These are phyloP conservation scores for Blastobotrys ciferrii DNA, from an alignment of 1,139 yeast genomes.

Conservation along the genomic window DNA sequence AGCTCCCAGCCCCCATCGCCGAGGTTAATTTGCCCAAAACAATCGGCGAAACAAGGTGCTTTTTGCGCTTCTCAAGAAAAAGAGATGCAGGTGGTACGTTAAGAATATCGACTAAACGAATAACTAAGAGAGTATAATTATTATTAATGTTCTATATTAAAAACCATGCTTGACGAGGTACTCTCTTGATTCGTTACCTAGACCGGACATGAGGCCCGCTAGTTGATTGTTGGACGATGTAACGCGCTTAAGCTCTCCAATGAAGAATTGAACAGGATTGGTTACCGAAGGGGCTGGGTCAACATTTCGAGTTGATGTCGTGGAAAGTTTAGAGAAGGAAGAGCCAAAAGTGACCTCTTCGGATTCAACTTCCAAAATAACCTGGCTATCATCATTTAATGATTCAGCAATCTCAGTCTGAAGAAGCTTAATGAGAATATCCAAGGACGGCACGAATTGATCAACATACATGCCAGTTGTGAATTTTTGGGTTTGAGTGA, in stretches of 20 bases:
- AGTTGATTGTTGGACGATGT: slow-evolving; percentile 28
- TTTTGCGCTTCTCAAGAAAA: no score
- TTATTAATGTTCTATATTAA: slow-evolving; percentile 6
- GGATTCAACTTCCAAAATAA: slow-evolving; percentile 44
- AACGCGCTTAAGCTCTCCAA: slow-evolving; percentile 37
- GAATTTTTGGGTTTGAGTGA: slow-evolving; percentile 42
- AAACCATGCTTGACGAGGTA: slow-evolving; percentile 37
- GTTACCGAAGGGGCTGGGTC: slow-evolving; percentile 65
- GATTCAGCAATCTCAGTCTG: slow-evolving; percentile 36
- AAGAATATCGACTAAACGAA: no score
- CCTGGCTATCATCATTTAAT: slow-evolving; percentile 20
- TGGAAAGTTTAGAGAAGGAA: slow-evolving; percentile 67
- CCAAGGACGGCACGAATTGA: slow-evolving; percentile 51
- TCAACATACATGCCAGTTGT: slow-evolving; percentile 43
- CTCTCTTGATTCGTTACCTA: slow-evolving; percentile 41
- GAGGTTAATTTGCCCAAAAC: no score
- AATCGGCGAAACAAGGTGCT: no score
- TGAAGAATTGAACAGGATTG: slow-evolving; percentile 41
- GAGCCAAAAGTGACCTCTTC: slow-evolving; percentile 82
- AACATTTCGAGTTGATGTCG: slow-evolving; percentile 56
- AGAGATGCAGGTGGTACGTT: no score
- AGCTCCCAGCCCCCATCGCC: no score
- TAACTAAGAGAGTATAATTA: not conserved
- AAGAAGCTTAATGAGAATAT: slow-evolving; percentile 49
- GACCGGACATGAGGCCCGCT: slow-evolving; percentile 33